Evolutionary conservation across 2,329 filamentous ascomycete genomes (phyloP), one percentile per base, ranked within the genome.

Genomic region (Phialemoniopsis sp.): DNA sequence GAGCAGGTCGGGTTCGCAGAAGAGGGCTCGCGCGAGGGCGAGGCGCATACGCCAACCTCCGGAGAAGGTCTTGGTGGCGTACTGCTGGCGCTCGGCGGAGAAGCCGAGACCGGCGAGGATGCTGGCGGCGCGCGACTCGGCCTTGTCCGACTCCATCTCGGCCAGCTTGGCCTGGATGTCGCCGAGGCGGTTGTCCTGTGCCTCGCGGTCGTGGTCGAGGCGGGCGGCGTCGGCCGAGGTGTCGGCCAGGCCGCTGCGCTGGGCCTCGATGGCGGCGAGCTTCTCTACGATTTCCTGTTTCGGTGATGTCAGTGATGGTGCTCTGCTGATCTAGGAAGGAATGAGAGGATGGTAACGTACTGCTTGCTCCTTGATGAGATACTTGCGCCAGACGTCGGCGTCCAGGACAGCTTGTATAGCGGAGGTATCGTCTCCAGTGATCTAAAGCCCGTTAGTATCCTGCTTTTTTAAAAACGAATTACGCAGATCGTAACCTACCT

Each of bases 21-120:
- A 98, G 29, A 98, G 78, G 13, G 93, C 93, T 76, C 93, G 77
- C 12, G 93, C 93, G 46, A 98, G 76, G 13, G 93, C 93, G 56
- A 98, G 70, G 72, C 93, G 85, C 93, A 98, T 98, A 66, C 93
- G 83, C 93, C 93, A 98, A 85, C 93, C 93, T 76, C 93, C 93
- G 38, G 93, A 98, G 69, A 98, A 98, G 5, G 91, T 97, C 74
- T 88, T 97, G 39, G 93, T 98, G 13, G 93, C 85, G 58, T 78
- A 89, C 53, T 95, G 87, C 59, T 98, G 93, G 48, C 89, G 78
- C 64, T 97, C 93, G 15, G 87, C 64, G 0, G 93, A 97, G 77
- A 98, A 98, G 52, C 93, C 93, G 42, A 98, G 82, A 78, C 93
- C 93, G 43, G 93, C 91, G 38, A 98, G 75, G 57, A 98, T 98